Conservation (phyloP, 129 eudicot genomes). For the Oenanthe sinensis region DNA sequence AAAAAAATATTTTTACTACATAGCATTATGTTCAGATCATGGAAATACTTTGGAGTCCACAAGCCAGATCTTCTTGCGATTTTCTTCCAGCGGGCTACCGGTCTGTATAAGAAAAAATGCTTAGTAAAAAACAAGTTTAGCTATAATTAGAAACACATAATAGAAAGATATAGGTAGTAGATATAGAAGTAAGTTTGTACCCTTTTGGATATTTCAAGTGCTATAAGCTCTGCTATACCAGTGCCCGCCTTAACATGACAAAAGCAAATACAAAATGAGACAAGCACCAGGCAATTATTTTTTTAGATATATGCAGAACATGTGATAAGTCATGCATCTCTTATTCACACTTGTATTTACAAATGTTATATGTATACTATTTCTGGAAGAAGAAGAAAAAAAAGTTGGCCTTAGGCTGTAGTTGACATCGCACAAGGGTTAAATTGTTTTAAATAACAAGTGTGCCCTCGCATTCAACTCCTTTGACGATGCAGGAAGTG, state of each 20-base stretch:
- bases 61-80: conserved; percentile 87
- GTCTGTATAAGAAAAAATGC: conserved; percentile 29
- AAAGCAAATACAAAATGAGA: conserved; percentile 9
- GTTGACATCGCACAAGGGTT: neutral
- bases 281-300: neutral
- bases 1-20: neutral
- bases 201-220: conserved; percentile 78
- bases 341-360: neutral
- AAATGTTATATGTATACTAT: neutral
- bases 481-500: neutral
- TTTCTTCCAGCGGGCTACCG: conserved; percentile 42
- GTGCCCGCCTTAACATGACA: conserved; percentile 79
- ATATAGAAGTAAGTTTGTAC: conserved; percentile 23
- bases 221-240: conserved; percentile 95
- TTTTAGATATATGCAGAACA: neutral
- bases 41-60: conserved; percentile 82
- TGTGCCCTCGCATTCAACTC: neutral
- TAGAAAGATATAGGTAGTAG: neutral
- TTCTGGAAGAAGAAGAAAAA: neutral
- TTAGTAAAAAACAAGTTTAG: neutral
- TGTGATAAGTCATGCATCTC: neutral
- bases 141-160: neutral
- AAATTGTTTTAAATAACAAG: neutral
- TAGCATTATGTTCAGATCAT: neutral
- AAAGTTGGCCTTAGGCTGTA: neutral